phyloP scores from a whole-genome alignment of 2,329 filamentous ascomycete genomes.

The Fusarium dimerum region DNA sequence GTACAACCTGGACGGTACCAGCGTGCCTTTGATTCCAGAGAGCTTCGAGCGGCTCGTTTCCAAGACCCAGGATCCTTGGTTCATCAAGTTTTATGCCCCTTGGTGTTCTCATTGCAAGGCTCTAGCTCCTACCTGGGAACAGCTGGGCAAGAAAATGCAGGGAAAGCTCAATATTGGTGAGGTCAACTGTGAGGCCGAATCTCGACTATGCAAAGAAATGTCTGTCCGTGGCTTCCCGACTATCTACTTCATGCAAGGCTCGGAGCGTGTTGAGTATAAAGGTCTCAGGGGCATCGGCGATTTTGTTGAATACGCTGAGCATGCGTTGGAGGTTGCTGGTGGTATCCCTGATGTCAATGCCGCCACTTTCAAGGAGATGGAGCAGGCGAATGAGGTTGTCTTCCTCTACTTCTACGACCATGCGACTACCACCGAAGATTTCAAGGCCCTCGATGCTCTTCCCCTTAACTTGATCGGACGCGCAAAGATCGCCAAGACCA shows the following conservation, averaged over 20 bases:
- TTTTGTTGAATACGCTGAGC: conserved; percentile 82
- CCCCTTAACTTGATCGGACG: conserved; percentile 88
- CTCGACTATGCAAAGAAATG: conserved; percentile 89
- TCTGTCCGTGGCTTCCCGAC: conserved; percentile 80
- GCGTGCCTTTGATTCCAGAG: conserved; percentile 76
- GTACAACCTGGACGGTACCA: conserved; percentile 75
- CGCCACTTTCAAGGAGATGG: conserved; percentile 74
- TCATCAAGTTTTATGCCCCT: conserved; percentile 97
- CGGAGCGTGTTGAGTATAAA: conserved; percentile 89
- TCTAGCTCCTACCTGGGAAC: conserved; percentile 85
- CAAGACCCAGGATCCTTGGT: conserved; percentile 89
- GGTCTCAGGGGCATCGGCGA: conserved; percentile 91
- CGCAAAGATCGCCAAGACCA: conserved; percentile 89
- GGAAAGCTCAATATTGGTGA: conserved; percentile 89
- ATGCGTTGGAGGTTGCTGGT: conserved; percentile 74
- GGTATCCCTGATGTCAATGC: conserved; percentile 83
- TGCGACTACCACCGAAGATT: conserved; percentile 90
- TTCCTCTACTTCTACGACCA: conserved; percentile 98
- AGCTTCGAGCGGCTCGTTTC: conserved; percentile 85
- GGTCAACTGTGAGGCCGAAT: conserved; percentile 89
- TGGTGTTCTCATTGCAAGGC: conserved; percentile 97
- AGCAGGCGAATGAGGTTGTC: conserved; percentile 92
- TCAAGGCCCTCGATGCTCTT: conserved; percentile 81
- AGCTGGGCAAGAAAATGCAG: conserved; percentile 89
- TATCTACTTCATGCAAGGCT: conserved; percentile 87